These are phyloP conservation scores for Penicillium soppii DNA, from an alignment of 495 filamentous ascomycete genomes.

Conservation along the genomic window DNA sequence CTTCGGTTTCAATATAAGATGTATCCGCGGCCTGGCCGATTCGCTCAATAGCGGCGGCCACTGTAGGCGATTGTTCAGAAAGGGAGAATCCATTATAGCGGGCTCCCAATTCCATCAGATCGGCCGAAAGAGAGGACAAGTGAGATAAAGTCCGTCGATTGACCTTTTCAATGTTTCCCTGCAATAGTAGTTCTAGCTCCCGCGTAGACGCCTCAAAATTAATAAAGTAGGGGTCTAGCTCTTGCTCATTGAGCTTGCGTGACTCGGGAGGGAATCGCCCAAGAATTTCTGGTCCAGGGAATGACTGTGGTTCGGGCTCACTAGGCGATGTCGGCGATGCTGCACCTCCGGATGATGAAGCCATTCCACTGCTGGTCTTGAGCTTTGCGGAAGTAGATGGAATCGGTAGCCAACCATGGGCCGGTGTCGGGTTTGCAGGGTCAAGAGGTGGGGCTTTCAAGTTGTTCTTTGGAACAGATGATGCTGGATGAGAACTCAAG, in stretches of 20 bases:
- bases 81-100: constrained; percentile 96
- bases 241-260: constrained; percentile 75
- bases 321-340: constrained; percentile 53
- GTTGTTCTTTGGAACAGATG: constrained; percentile 88
- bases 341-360: constrained; percentile 37
- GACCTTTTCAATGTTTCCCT: constrained; percentile 92
- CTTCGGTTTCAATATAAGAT: constrained; percentile 93
- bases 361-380: constrained; percentile 44
- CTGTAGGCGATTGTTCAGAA: constrained; percentile 80
- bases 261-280: constrained; percentile 81
- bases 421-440: constrained; percentile 85
- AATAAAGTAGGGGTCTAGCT: constrained; percentile 93
- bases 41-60: constrained; percentile 92
- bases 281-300: constrained; percentile 64
- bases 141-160: constrained; percentile 88
- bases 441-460: constrained; percentile 92
- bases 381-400: constrained; percentile 84
- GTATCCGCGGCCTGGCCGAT: constrained; percentile 93
- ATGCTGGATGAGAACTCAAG: constrained; percentile 81
- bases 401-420: constrained; percentile 82
- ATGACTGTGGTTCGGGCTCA: constrained; percentile 47
- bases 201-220: constrained; percentile 85
- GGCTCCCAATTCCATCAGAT: constrained; percentile 88
- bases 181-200: constrained; percentile 81
- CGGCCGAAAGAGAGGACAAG: constrained; percentile 74